Evolutionary conservation across 768 basidiomycete species (phyloP).

Genomic region (Guyanaporus albipodus): DNA sequence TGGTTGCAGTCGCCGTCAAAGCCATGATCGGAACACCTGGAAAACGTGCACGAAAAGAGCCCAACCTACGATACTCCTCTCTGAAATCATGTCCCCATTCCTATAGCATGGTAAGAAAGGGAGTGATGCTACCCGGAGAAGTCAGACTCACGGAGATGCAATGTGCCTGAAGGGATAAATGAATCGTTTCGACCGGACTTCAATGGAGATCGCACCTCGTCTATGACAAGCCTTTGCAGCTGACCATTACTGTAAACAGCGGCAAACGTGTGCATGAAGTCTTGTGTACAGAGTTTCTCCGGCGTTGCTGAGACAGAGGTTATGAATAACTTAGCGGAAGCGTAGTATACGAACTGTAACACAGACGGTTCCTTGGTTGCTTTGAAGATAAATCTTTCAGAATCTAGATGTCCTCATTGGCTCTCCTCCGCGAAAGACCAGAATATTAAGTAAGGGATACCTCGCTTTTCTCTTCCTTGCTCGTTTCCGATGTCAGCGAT

Average conservation of each 20-base stretch:
- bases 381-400: constrained; percentile 56
- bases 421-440: not conserved
- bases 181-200: constrained; percentile 2
- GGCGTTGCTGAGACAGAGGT: constrained; percentile 58
- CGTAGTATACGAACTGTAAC: constrained; percentile 58
- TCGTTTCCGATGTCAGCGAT: constrained; percentile 66
- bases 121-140: not conserved
- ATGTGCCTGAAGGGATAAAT: constrained; percentile 52
- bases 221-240: constrained; percentile 73
- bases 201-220: constrained; percentile 52
- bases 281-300: constrained; percentile 57
- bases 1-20: constrained; percentile 78
- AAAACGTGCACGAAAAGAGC: constrained; percentile 63
- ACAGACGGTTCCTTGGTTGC: constrained; percentile 52
- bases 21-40: constrained; percentile 81
- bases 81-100: constrained; percentile 88
- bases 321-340: not conserved
- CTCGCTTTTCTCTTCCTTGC: constrained; percentile 47
- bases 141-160: constrained; percentile 65
- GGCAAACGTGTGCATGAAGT: constrained; percentile 50
- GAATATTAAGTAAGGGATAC: constrained; percentile 37
- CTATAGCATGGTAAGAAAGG: constrained; percentile 32
- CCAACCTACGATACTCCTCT: constrained; percentile 66
- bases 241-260: constrained; percentile 49
- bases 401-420: constrained; percentile 42